A percentile compares a stretch with the other conserved stretches of the same genome.
These are phyloP conservation scores for Cytospora mali DNA, from an alignment of 2,329 filamentous ascomycete genomes.

Conservation along the genomic window DNA sequence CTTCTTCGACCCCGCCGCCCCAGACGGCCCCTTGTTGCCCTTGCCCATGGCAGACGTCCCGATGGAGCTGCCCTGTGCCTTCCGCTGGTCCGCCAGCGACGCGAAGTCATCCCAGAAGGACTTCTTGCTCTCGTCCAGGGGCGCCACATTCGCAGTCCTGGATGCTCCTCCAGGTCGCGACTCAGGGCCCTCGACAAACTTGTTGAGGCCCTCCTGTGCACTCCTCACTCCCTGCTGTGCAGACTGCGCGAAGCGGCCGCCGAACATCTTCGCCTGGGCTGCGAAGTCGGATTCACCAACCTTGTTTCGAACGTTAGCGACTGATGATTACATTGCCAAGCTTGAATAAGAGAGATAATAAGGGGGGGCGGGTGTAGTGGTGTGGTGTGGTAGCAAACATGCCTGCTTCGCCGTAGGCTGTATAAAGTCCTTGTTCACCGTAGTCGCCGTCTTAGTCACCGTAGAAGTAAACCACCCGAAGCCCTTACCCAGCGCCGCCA, in stretches of 20 bases:
- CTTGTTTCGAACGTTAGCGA: constrained; percentile 45
- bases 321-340: too few relatives aligned
- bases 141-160: constrained; percentile 35
- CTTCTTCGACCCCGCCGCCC: constrained; percentile 42
- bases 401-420: constrained; percentile 91
- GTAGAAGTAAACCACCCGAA: constrained; percentile 93
- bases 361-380: too few relatives aligned
- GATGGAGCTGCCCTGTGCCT: constrained; percentile 50
- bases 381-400: constrained; percentile 37
- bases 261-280: constrained; percentile 63
- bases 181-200: constrained; percentile 80
- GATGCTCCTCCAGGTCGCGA: constrained; percentile 18
- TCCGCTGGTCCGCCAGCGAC: constrained; percentile 61
- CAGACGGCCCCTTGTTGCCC: constrained; percentile 42
- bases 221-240: constrained; percentile 71
- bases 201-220: constrained; percentile 78
- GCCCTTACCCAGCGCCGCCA: constrained; percentile 85
- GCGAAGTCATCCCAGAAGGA: constrained; percentile 95
- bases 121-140: constrained; percentile 67
- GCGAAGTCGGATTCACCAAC: constrained; percentile 80
- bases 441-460: constrained; percentile 88
- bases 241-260: constrained; percentile 67
- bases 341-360: neutral
- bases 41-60: constrained; percentile 64
- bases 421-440: constrained; percentile 86